Percentiles rank a stretch among this genome's conserved stretches.
phyloP scores from a whole-genome alignment of 257 asterid genomes.

The Solanum acaule region DNA sequence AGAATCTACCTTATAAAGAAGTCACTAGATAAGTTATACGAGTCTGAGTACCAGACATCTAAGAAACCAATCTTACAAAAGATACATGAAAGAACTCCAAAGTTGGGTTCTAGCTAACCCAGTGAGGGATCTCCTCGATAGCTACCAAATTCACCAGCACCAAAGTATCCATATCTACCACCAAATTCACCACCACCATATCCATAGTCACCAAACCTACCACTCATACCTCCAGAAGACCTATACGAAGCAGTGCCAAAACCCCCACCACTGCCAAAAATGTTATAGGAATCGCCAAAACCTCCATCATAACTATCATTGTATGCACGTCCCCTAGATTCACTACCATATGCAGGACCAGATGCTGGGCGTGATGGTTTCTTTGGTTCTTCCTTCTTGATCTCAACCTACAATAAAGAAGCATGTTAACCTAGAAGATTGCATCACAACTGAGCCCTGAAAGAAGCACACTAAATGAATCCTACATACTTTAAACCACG shows the following conservation, averaged over 20 bases:
- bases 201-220: conserved; percentile 79
- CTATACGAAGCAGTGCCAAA: conserved; percentile 86
- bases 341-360: conserved; percentile 77
- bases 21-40: not conserved
- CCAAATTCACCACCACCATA: conserved; percentile 68
- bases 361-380: conserved; percentile 90
- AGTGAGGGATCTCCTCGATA: conserved; percentile 72
- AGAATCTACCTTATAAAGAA: not conserved
- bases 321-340: conserved; percentile 79
- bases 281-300: conserved; percentile 57
- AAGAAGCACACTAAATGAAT: not conserved
- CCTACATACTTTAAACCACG: not conserved
- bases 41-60: not conserved
- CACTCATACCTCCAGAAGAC: conserved; percentile 36
- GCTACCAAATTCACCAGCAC: conserved; percentile 11
- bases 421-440: conserved; percentile 78
- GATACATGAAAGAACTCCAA: not conserved
- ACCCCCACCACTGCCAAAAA: conserved; percentile 52
- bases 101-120: conserved; percentile 15
- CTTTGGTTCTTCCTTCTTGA: conserved; percentile 99
- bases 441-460: conserved; percentile 35
- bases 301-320: conserved; percentile 79
- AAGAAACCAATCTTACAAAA: not conserved
- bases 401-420: conserved; percentile 99
- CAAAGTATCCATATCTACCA: conserved; percentile 67